Base-by-base conservation (phyloP, 2,329 filamentous ascomycete species). In the Colletotrichum cordylinicola region DNA sequence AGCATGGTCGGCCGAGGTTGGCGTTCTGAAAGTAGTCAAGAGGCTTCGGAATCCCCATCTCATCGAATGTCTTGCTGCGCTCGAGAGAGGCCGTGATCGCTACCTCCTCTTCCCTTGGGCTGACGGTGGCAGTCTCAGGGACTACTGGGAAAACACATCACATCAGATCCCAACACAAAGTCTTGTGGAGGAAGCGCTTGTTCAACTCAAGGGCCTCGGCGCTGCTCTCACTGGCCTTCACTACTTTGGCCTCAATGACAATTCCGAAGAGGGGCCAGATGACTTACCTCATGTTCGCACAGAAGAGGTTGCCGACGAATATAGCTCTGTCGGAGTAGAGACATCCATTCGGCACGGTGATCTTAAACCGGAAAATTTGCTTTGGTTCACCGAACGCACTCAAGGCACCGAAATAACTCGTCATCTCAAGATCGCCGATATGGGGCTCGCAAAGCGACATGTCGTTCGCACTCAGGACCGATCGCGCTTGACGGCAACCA, bases 321-420 rank as follows among this genome's bases (percentile, higher is more conserved):
- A 43, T 9, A 13, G 4, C 37, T 43, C 16, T 13, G 37, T 7
- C 9, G 37, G 37, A 43, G 37, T 6, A 13, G 37, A 13, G 5
- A 43, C 7, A 13, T 43, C 37, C 37, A 43, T 58, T 8, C n/a
- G 72, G 5, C 73, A 75, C 7, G 73, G 73, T 0, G 73, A 75
- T 24, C 37, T 75, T 18, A 75, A 75, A 18, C 73, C 73, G 5
- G 73, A 75, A 8, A 75, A 75, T 24, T 64, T 75, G 6, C 67
- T 75, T 6, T 31, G 64, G n/a, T 31, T 72, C 71, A 8, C 35
- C 52, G 10, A 27, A n/a, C 8, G 21, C 13, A 4, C 6, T 61
- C 13, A 27, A 8, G 8, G 33, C 16, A 2, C 3, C 16, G 12
- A 12, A 4, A 2, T 4, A 33, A 2, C 43, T 21, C 48, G n/a